A percentile compares a stretch with the other conserved stretches of the same genome.
phyloP scores from a whole-genome alignment of 2,329 filamentous ascomycete genomes.

The Plectosphaerella cucumerina region DNA sequence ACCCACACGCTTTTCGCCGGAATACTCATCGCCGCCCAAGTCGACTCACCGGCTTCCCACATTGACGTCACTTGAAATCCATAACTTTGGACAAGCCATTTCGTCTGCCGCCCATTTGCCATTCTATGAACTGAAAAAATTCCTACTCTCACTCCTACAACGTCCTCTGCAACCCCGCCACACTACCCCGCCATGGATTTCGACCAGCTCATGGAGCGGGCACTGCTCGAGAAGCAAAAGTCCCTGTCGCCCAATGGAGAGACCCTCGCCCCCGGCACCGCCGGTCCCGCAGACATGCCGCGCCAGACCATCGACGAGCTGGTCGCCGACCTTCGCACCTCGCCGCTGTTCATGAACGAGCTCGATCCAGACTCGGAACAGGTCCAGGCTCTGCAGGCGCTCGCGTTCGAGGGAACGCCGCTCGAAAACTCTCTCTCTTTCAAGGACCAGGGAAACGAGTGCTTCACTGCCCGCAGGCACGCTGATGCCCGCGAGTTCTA shows the following conservation, averaged over 20 bases:
- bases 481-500: slow-evolving; percentile 89
- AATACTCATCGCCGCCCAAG: neutral
- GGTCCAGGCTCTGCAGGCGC: slow-evolving; percentile 80
- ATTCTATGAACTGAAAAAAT: too few species aligned
- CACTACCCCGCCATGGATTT: slow-evolving; percentile 26
- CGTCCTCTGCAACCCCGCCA: neutral
- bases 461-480: slow-evolving; percentile 70
- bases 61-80: neutral
- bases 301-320: slow-evolving; percentile 44
- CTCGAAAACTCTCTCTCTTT: slow-evolving; percentile 80
- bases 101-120: too few species aligned
- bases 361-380: slow-evolving; percentile 81
- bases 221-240: slow-evolving; percentile 16
- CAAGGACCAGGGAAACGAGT: slow-evolving; percentile 89
- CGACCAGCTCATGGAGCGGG: slow-evolving; percentile 37
- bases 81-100: too few species aligned
- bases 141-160: too few species aligned
- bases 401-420: slow-evolving; percentile 89
- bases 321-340: slow-evolving; percentile 52
- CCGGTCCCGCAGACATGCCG: neutral
- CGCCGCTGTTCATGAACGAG: slow-evolving; percentile 93
- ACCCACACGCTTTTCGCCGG: neutral
- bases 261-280: neutral
- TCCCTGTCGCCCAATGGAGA: too few species aligned
- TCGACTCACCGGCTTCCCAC: neutral